Evolutionary conservation across 2,329 filamentous ascomycete genomes (phyloP).

Genomic region (Exophiala sp.): DNA sequence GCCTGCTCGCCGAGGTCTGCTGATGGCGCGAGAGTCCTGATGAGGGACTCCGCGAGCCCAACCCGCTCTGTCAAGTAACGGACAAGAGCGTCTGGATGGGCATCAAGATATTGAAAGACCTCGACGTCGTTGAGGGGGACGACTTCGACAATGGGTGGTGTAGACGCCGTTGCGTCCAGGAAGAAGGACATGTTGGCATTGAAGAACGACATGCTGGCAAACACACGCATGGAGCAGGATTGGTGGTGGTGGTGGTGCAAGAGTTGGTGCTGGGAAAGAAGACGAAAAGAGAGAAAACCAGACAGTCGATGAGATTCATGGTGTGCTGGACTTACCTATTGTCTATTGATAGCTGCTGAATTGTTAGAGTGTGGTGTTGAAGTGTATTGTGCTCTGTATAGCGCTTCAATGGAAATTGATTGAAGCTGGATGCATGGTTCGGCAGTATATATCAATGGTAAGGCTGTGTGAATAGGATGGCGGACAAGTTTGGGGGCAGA

Average conservation of each 20-base stretch:
- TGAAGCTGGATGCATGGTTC: neutral
- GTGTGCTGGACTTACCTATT: neutral
- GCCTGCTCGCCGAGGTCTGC: neutral
- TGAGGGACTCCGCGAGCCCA: conserved; percentile 3
- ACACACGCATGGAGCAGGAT: neutral
- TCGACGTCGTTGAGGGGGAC: conserved; percentile 7
- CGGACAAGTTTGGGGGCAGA: neutral
- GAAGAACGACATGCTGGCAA: conserved; percentile 14
- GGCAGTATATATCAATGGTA: neutral
- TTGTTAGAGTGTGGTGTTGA: neutral
- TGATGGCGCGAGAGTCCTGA: neutral
- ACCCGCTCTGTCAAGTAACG: conserved; percentile 13
- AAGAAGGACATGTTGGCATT: conserved; percentile 11
- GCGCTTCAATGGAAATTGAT: neutral
- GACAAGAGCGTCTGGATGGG: conserved; percentile 8
- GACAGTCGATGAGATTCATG: neutral
- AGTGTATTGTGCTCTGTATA: neutral
- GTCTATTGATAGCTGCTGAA: neutral
- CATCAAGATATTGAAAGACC: conserved; percentile 17
- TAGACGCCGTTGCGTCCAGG: conserved; percentile 9
- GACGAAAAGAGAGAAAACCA: neutral
- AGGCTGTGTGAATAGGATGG: neutral
- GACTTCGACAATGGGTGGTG: conserved; percentile 3
- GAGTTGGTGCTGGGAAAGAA: neutral
- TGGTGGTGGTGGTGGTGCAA: neutral